phyloP scores from a whole-genome alignment of 352 stramenopile genomes.

The Phytopythium chamaehyphon region DNA sequence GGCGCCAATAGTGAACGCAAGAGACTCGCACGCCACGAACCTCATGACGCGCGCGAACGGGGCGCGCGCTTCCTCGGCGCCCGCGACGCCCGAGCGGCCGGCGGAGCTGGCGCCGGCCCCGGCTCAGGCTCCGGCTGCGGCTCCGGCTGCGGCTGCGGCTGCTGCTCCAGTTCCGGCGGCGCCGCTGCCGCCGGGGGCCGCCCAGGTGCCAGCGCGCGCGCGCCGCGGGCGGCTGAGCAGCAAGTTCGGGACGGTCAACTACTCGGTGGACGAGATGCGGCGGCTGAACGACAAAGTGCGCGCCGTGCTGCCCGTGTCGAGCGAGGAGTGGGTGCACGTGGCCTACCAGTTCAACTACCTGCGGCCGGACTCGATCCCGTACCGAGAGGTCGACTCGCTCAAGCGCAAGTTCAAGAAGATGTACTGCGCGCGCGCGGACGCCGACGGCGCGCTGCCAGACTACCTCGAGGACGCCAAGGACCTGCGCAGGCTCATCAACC shows the following conservation, averaged over 20 bases:
- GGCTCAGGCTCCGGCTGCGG: too few species aligned
- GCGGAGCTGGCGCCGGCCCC: background rate
- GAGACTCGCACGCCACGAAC: background rate
- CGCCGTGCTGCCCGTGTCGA: conserved; percentile 37
- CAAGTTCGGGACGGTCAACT: conserved; percentile 66
- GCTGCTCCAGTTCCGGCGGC: too few species aligned
- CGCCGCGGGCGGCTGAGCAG: conserved; percentile 34
- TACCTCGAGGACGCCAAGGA: conserved; percentile 54
- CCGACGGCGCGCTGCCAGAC: conserved; percentile 25
- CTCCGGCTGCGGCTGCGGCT: too few species aligned
- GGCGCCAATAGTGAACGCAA: conserved; percentile 3
- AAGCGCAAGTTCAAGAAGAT: conserved; percentile 77
- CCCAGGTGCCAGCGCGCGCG: conserved; percentile 1
- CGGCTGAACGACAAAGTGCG: conserved; percentile 58
- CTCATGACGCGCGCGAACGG: conserved; percentile 7
- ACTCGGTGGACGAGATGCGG: conserved; percentile 65
- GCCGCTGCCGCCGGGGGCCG: conserved; percentile 6
- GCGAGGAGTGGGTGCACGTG: conserved; percentile 62
- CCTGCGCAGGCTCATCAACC: conserved; percentile 41
- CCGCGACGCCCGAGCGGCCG: background rate
- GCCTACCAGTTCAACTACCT: conserved; percentile 67
- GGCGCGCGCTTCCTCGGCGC: background rate
- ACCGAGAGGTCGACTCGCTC: conserved; percentile 56
- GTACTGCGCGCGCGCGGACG: conserved; percentile 38
- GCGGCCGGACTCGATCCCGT: conserved; percentile 53